Evolutionary conservation across 352 stramenopile genomes (phyloP).

Genomic region (Globisporangium middletonii): DNA sequence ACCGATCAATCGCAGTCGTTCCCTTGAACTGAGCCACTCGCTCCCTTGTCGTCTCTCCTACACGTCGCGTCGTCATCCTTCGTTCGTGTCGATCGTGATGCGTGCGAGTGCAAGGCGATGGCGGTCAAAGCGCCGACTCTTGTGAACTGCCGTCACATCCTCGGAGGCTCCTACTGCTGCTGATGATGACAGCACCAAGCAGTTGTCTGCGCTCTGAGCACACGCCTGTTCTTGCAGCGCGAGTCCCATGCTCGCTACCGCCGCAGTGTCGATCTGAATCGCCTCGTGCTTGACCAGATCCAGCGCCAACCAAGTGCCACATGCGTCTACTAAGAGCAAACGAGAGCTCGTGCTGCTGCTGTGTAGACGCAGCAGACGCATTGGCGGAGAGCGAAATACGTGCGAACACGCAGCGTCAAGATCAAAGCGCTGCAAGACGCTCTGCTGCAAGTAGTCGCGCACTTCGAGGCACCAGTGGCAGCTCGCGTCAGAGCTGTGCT

Average conservation of each 20-base stretch:
- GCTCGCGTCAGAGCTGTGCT: background rate
- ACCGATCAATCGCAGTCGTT: no score
- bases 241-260: background rate
- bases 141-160: background rate
- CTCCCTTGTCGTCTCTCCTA: background rate
- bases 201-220: background rate
- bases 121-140: background rate
- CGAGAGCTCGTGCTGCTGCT: slow-evolving; percentile 4
- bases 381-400: background rate
- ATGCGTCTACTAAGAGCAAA: slow-evolving; percentile 19
- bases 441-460: slow-evolving; percentile 27
- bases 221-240: background rate
- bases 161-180: background rate
- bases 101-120: background rate
- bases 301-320: slow-evolving; percentile 19
- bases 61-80: background rate
- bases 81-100: background rate
- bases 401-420: slow-evolving; percentile 3
- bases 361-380: slow-evolving; percentile 4
- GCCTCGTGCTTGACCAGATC: slow-evolving; percentile 14
- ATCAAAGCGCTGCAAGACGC: slow-evolving; percentile 20
- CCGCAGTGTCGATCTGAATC: slow-evolving; percentile 14
- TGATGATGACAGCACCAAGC: background rate
- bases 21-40: background rate
- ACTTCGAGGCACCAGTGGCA: slow-evolving; percentile 27